Evolutionary conservation across 2,329 filamentous ascomycete genomes (phyloP).

Genomic region (Mycosphaerella sp.): DNA sequence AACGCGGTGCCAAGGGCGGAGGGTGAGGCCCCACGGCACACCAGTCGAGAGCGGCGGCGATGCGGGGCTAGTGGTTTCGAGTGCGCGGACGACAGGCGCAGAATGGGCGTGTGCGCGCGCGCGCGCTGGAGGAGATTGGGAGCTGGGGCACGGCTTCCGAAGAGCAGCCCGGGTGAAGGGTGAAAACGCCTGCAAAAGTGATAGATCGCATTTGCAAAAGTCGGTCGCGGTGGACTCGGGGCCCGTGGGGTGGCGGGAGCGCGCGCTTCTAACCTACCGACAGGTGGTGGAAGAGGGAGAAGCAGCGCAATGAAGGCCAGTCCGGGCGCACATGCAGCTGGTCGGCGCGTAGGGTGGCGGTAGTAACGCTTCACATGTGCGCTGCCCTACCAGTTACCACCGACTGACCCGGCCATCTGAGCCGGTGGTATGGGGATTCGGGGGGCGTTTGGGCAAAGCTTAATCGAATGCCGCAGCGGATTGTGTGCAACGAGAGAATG

Average conservation of each 20-base stretch:
- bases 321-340: constrained; percentile 6
- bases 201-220: constrained; percentile 18
- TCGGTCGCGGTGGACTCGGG: background rate
- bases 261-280: constrained; percentile 1
- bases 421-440: constrained; percentile 19
- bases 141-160: constrained; percentile 1
- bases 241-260: background rate
- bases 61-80: constrained; percentile 11
- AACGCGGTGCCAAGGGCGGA: constrained; percentile 10
- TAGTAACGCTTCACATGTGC: constrained; percentile 23
- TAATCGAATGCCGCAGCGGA: constrained; percentile 11
- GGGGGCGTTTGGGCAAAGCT: constrained; percentile 19
- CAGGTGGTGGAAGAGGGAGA: too few relatives aligned
- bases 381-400: background rate
- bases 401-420: constrained; percentile 10
- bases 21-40: constrained; percentile 10
- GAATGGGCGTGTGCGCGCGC: background rate
- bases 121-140: constrained; percentile 6
- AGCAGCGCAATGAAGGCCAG: constrained; percentile 1
- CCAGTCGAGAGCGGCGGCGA: constrained; percentile 8
- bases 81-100: constrained; percentile 8
- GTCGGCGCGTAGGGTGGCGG: constrained; percentile 2
- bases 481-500: constrained; percentile 20
- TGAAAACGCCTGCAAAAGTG: constrained; percentile 14
- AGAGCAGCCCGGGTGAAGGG: constrained; percentile 6